A percentile compares a stretch with the other conserved stretches of the same genome.
Conservation (phyloP, 108 stramenopile species). For the Mayamaea pseudoterrestris region DNA sequence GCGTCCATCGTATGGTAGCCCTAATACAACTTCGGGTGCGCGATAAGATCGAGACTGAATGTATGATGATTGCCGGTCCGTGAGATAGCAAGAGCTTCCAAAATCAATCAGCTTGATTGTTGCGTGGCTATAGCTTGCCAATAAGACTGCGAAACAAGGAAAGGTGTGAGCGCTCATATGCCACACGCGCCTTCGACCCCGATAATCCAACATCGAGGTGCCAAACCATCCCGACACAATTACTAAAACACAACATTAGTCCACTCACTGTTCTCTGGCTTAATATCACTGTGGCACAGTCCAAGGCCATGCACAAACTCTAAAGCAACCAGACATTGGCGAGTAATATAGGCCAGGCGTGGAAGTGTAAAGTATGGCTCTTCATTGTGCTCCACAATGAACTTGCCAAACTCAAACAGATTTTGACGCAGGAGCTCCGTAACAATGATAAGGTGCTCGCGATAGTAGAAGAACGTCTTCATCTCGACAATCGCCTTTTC, state of each 20-base stretch:
- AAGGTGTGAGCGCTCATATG: no score
- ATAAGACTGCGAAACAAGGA: not conserved
- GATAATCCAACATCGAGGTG: no score
- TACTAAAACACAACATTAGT: no score
- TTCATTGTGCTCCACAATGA: conserved; percentile 67
- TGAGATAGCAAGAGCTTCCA: conserved; percentile 92
- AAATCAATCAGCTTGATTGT: conserved; percentile 97
- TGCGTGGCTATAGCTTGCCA: conserved; percentile 12
- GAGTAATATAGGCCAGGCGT: conserved; percentile 70
- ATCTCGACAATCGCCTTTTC: conserved; percentile 80
- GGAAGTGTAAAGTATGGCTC: conserved; percentile 87
- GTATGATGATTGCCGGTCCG: conserved; percentile 91
- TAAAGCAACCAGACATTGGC: conserved; percentile 82
- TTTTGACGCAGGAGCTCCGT: conserved; percentile 94
- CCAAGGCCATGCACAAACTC: conserved; percentile 84
- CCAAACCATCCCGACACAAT: no score
- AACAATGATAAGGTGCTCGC: conserved; percentile 95
- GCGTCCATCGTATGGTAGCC: conserved; percentile 81
- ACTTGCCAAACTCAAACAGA: conserved; percentile 91
- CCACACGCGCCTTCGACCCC: no score
- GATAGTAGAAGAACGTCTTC: conserved; percentile 93
- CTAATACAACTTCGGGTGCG: conserved; percentile 97
- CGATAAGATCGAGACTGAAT: conserved; percentile 94
- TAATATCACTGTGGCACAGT: conserved; percentile 95
- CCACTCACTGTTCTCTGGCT: conserved; percentile 90